These are phyloP conservation scores for Mycena rosella DNA, from an alignment of 768 basidiomycete species.

Conservation along the genomic window DNA sequence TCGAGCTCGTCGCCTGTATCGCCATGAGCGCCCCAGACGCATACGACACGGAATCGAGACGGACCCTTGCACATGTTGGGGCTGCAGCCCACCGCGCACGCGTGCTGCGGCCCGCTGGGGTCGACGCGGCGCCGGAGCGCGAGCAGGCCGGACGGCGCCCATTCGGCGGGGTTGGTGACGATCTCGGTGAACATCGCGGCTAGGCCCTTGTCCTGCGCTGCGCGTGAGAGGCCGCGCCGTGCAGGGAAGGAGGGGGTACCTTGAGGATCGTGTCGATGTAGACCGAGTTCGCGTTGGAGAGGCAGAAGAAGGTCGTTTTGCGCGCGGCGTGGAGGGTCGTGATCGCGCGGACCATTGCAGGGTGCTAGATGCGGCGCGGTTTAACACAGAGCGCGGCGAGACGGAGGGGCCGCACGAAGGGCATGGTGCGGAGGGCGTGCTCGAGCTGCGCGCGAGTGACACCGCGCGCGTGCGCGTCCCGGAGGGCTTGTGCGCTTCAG, in stretches of 20 bases:
- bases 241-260: conserved; percentile 52
- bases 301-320: conserved; percentile 86
- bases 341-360: conserved; percentile 96
- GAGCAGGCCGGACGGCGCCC: conserved; percentile 78
- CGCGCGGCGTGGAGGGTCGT: conserved; percentile 74
- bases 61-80: conserved; percentile 98
- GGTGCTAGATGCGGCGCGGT: conserved; percentile 74
- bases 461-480: conserved; percentile 78
- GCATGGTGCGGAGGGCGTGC: conserved; percentile 81
- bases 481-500: conserved; percentile 74
- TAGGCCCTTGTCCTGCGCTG: conserved; percentile 79
- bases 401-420: conserved; percentile 72
- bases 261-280: conserved; percentile 93
- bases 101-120: conserved; percentile 83
- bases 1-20: conserved; percentile 90
- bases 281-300: conserved; percentile 94
- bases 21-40: conserved; percentile 10
- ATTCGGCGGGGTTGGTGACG: conserved; percentile 93
- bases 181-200: conserved; percentile 82
- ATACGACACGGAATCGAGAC: conserved; percentile 21
- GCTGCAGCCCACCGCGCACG: conserved; percentile 89
- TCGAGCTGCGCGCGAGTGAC: conserved; percentile 82
- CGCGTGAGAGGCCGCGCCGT: background rate
- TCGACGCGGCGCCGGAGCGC: conserved; percentile 82
- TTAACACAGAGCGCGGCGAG: background rate